Conservation (phyloP, 345 rosid species). For the Eucalyptus regnans region DNA sequence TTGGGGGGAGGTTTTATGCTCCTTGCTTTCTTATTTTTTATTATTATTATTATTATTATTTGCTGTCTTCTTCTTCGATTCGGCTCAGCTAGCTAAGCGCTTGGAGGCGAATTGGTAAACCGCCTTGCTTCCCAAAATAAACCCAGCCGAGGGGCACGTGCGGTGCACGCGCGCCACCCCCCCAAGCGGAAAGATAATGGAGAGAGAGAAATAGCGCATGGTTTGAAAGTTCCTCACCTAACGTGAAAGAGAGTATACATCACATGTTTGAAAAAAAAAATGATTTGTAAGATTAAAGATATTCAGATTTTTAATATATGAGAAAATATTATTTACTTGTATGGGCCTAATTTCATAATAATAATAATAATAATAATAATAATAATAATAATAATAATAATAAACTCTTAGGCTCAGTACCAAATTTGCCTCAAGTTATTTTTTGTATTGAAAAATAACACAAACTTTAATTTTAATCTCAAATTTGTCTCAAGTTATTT, state of each 20-base stretch:
- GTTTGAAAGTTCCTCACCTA: neutral
- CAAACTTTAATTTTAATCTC: neutral
- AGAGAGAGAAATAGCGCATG: neutral
- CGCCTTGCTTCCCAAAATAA: neutral
- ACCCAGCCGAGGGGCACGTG: neutral
- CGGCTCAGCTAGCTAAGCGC: neutral
- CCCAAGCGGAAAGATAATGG: neutral
- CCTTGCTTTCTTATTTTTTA: neutral
- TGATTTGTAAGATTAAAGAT: neutral
- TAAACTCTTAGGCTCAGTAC: neutral
- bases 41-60: accelerated
- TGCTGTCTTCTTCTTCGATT: neutral
- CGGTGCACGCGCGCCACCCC: neutral
- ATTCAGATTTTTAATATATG: neutral
- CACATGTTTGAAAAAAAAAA: neutral
- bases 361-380: no score
- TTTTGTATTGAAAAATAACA: no score
- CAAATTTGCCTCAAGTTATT: no score
- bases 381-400: accelerated
- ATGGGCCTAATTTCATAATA: neutral
- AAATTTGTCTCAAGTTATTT: no score
- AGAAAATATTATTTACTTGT: neutral
- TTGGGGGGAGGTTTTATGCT: neutral
- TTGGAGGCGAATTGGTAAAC: neutral
- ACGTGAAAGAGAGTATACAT: neutral